Conservation (phyloP, 331 rosid genomes). For the Telfairia occidentalis region DNA sequence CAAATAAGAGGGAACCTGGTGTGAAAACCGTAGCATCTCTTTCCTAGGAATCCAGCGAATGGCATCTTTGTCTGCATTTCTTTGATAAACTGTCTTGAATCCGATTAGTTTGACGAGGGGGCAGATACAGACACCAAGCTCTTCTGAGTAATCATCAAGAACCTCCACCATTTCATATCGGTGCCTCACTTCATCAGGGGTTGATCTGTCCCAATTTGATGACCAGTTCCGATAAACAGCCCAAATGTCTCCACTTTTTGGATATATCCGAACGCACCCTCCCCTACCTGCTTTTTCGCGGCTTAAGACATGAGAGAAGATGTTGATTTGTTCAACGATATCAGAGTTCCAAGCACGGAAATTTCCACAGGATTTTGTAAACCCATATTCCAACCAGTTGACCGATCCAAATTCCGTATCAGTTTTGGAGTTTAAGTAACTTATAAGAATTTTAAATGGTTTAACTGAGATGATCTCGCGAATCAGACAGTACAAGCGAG, state of each 20-base stretch:
- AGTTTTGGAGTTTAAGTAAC: conserved; percentile 80
- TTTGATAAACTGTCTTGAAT: conserved; percentile 74
- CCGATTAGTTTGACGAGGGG: conserved; percentile 81
- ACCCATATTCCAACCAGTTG: conserved; percentile 83
- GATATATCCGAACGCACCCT: conserved; percentile 78
- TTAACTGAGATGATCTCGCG: conserved; percentile 76
- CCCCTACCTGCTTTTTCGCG: conserved; percentile 84
- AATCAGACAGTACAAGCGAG: conserved; percentile 87
- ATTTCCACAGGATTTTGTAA: conserved; percentile 97
- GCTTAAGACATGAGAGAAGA: conserved; percentile 74
- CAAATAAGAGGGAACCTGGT: conserved; percentile 87
- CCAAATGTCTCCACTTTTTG: conserved; percentile 81
- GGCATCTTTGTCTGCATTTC: conserved; percentile 48
- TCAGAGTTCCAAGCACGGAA: conserved; percentile 74
- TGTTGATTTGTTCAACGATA: conserved; percentile 71
- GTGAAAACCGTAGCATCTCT: conserved; percentile 92
- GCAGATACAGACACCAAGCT: conserved; percentile 67
- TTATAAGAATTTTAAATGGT: conserved; percentile 79
- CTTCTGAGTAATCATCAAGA: conserved; percentile 84
- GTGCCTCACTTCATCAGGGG: conserved; percentile 79
- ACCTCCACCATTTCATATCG: conserved; percentile 96
- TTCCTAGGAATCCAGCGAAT: conserved; percentile 68
- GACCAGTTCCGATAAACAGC: conserved; percentile 94
- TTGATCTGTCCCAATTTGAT: conserved; percentile 64
- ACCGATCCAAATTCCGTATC: conserved; percentile 75